Conservation (phyloP, 305 asterid species). For the Ilex paraguariensis region DNA sequence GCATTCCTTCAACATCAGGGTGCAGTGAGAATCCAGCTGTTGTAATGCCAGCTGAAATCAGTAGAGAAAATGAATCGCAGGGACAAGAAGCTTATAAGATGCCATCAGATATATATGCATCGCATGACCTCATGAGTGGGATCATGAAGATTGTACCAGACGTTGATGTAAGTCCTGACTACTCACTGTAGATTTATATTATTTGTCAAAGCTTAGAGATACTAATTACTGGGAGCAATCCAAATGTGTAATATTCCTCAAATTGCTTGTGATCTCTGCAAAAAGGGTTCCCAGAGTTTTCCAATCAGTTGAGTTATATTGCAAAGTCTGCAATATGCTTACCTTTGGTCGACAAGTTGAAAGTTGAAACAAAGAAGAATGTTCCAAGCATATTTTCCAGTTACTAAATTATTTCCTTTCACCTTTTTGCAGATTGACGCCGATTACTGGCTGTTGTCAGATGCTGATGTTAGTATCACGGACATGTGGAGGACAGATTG, state of each 20-base stretch:
- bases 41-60: slow-evolving; percentile 33
- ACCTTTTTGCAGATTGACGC: slow-evolving; percentile 54
- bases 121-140: slow-evolving; percentile 75
- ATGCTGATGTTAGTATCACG: slow-evolving; percentile 66
- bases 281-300: too few species aligned
- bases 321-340: too few species aligned
- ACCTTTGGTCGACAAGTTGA: too few species aligned
- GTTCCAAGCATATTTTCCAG: too few species aligned
- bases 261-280: too few species aligned
- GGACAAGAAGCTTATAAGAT: slow-evolving; percentile 47
- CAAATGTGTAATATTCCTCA: background rate
- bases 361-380: too few species aligned
- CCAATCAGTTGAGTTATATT: too few species aligned
- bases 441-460: slow-evolving; percentile 77
- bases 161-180: slow-evolving; percentile 65
- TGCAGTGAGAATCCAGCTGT: slow-evolving; percentile 39
- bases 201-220: background rate
- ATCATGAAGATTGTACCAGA: slow-evolving; percentile 90
- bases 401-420: slow-evolving; percentile 1
- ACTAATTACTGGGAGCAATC: background rate
- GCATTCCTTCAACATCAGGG: slow-evolving; percentile 48
- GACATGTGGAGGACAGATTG: slow-evolving; percentile 76
- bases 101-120: slow-evolving; percentile 51
- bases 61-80: slow-evolving; percentile 38
- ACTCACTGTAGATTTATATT: background rate